Evolutionary conservation across 2,329 filamentous ascomycete species (phyloP).

Genomic region (Fusarium annulatum): DNA sequence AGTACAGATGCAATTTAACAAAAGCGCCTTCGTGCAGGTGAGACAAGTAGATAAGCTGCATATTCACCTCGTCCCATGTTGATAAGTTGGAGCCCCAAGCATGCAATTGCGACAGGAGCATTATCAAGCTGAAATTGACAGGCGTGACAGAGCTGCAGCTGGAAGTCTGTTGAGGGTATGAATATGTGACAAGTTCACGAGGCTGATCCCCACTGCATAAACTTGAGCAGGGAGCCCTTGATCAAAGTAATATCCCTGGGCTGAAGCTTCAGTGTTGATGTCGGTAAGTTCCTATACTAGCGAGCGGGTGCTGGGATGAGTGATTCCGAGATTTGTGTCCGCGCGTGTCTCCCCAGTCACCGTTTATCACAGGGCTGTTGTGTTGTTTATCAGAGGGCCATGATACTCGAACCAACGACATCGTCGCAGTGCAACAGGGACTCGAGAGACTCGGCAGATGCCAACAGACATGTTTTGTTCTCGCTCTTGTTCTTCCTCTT

Average conservation of each 20-base stretch:
- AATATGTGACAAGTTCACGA: slow-evolving; percentile 5
- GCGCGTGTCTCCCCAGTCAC: slow-evolving; percentile 13
- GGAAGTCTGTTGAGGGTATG: neutral
- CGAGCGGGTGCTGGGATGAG: slow-evolving; percentile 26
- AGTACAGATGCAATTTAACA: neutral
- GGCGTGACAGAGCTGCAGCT: neutral
- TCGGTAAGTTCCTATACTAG: slow-evolving; percentile 20
- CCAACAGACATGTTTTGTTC: neutral
- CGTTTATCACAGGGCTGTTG: slow-evolving; percentile 15
- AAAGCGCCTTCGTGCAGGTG: slow-evolving; percentile 5
- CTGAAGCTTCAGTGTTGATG: slow-evolving; percentile 41
- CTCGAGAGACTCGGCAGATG: neutral
- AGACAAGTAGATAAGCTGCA: slow-evolving; percentile 28
- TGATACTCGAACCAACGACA: slow-evolving; percentile 1
- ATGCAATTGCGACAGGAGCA: neutral
- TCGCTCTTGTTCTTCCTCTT: neutral
- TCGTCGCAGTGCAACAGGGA: neutral
- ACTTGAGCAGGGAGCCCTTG: slow-evolving; percentile 30
- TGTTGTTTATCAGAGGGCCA: neutral
- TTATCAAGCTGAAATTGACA: slow-evolving; percentile 2
- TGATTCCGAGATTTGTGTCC: slow-evolving; percentile 36
- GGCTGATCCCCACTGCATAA: slow-evolving; percentile 24
- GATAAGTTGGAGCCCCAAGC: neutral
- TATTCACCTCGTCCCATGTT: slow-evolving; percentile 19
- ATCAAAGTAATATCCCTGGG: slow-evolving; percentile 40